Conservation (phyloP, 2,329 filamentous ascomycete species). For the Fusarium praegraminearum region DNA sequence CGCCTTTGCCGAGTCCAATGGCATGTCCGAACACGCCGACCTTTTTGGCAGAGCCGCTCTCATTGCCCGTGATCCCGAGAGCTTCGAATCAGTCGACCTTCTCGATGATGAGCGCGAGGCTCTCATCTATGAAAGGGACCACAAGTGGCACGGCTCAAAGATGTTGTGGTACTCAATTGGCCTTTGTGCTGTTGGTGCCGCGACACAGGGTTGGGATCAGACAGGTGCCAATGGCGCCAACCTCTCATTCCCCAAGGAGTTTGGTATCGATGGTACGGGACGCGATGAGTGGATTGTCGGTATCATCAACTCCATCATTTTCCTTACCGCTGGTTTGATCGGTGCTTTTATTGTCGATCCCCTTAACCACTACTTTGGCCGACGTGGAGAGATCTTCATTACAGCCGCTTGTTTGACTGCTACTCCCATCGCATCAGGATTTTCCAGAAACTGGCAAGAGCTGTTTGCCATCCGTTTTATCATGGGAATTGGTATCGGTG, state of each 20-base stretch:
- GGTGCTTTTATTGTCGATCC: constrained; percentile 66
- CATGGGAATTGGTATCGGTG: constrained; percentile 77
- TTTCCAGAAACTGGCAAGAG: constrained; percentile 74
- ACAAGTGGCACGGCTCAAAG: constrained; percentile 74
- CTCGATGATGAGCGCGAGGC: constrained; percentile 50
- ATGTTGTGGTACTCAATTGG: constrained; percentile 75
- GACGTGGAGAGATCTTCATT: constrained; percentile 73
- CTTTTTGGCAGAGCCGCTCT: constrained; percentile 26
- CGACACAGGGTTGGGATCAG: constrained; percentile 75
- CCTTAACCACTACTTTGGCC: constrained; percentile 62
- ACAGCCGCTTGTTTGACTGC: constrained; percentile 78
- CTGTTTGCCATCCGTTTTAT: constrained; percentile 75
- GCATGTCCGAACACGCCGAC: constrained; percentile 28
- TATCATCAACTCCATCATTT: constrained; percentile 65
- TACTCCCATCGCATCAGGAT: constrained; percentile 72
- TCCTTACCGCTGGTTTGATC: constrained; percentile 51
- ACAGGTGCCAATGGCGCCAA: constrained; percentile 73
- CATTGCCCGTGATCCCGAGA: constrained; percentile 16
- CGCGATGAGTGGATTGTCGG: constrained; percentile 66
- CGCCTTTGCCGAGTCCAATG: constrained; percentile 15
- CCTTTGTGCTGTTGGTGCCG: constrained; percentile 75
- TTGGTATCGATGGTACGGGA: constrained; percentile 53
- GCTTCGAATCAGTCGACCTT: constrained; percentile 15
- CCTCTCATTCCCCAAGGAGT: constrained; percentile 66
- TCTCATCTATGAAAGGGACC: constrained; percentile 69